Percentiles rank a stretch among this genome's conserved stretches.
Evolutionary conservation across 2,329 filamentous ascomycete species (phyloP).

Genomic region (Fusarium tanahbumbuense): DNA sequence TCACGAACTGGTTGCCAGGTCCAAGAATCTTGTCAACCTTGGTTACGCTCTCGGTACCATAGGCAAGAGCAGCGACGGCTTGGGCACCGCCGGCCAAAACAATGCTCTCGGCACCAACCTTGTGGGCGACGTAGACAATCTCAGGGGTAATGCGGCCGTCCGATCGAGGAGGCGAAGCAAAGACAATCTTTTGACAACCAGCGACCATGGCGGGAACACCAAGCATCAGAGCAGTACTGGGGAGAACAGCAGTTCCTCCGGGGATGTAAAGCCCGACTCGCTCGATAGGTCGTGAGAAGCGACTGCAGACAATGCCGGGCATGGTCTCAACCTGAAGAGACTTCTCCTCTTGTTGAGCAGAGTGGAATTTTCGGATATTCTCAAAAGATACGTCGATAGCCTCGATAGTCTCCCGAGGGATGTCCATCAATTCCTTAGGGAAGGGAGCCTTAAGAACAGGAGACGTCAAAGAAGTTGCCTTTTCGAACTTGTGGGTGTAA

Average conservation of each 20-base stretch:
- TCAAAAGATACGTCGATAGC: conserved; percentile 96
- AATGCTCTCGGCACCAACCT: conserved; percentile 94
- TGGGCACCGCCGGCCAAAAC: conserved; percentile 96
- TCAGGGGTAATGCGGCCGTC: conserved; percentile 95
- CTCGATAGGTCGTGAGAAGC: conserved; percentile 92
- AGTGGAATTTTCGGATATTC: conserved; percentile 94
- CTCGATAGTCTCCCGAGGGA: conserved; percentile 83
- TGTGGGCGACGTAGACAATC: conserved; percentile 97
- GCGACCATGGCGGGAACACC: conserved; percentile 98
- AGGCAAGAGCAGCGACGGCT: conserved; percentile 95
- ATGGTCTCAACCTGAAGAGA: conserved; percentile 92
- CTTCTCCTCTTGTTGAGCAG: conserved; percentile 87
- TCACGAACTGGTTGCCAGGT: conserved; percentile 98
- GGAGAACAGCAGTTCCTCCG: conserved; percentile 95
- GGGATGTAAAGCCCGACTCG: conserved; percentile 96
- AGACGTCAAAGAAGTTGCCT: conserved; percentile 88
- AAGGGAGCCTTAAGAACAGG: conserved; percentile 93
- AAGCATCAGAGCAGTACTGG: conserved; percentile 96
- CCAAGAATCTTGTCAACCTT: conserved; percentile 99
- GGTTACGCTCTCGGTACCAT: conserved; percentile 91
- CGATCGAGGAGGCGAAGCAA: conserved; percentile 88
- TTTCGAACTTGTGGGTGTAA: conserved; percentile 98
- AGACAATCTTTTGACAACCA: conserved; percentile 92
- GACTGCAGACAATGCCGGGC: conserved; percentile 94
- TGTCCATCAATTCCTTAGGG: conserved; percentile 83